phyloP scores from a whole-genome alignment of 345 rosid species.

The Salix viminalis region DNA sequence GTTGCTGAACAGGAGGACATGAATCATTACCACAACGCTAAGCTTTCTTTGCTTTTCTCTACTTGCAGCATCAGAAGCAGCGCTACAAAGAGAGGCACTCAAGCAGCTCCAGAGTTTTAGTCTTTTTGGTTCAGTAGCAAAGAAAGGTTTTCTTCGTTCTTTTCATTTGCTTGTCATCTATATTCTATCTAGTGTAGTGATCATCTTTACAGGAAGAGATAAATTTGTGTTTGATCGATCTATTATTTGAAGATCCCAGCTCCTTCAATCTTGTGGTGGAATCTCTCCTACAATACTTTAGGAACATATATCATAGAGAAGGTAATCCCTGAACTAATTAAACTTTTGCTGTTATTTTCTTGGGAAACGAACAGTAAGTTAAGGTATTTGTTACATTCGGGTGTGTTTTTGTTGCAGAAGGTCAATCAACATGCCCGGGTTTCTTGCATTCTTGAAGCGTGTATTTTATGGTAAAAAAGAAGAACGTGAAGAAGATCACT shows the following conservation, averaged over 20 bases:
- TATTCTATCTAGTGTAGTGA: no score
- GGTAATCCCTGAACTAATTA: background rate
- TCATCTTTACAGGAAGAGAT: background rate
- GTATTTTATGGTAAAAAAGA: constrained; percentile 13
- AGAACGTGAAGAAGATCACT: background rate
- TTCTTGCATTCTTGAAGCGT: constrained; percentile 20
- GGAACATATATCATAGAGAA: background rate
- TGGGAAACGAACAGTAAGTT: background rate
- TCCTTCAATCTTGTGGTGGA: background rate
- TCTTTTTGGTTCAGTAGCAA: background rate
- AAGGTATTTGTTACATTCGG: background rate
- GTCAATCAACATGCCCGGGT: constrained; percentile 8
- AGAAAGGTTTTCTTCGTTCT: background rate
- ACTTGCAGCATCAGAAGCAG: background rate
- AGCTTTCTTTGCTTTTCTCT: no score
- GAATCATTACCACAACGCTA: no score
- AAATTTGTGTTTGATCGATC: background rate
- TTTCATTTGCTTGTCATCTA: background rate
- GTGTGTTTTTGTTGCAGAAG: constrained; percentile 5
- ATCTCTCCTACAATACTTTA: background rate
- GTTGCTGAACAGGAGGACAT: no score
- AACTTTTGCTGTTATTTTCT: background rate
- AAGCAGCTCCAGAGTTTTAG: background rate
- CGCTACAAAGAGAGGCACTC: no score
- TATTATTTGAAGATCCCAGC: background rate